phyloP scores from a whole-genome alignment of 352 stramenopile species.

The Pythium pyrilobum region DNA sequence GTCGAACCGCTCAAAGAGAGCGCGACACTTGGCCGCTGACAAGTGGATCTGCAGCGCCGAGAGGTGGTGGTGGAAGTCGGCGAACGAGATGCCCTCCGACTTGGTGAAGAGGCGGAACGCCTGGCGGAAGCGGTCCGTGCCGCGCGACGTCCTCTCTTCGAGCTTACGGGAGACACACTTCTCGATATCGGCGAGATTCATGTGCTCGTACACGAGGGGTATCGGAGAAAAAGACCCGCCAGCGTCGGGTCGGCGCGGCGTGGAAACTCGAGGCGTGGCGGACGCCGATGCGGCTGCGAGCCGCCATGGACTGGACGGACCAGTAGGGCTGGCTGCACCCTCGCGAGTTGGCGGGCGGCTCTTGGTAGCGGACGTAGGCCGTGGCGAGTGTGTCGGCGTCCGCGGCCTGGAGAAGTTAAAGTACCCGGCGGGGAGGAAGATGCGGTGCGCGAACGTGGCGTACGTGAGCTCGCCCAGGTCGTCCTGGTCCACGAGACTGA shows the following conservation, averaged over 20 bases:
- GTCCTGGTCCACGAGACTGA: conserved; percentile 56
- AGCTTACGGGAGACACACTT: conserved; percentile 53
- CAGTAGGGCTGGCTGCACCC: no score
- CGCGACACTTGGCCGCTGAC: conserved; percentile 40
- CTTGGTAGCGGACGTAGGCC: background rate
- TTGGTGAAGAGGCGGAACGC: conserved; percentile 70
- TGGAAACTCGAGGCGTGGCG: conserved; percentile 3
- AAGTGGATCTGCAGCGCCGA: conserved; percentile 55
- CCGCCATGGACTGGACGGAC: background rate
- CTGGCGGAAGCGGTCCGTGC: conserved; percentile 44
- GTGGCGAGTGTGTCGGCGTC: background rate
- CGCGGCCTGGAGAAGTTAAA: conserved; percentile 19
- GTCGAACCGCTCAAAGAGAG: conserved; percentile 66
- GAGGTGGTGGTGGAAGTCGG: conserved; percentile 53
- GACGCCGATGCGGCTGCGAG: background rate
- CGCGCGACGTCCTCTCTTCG: conserved; percentile 45
- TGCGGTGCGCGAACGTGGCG: conserved; percentile 45
- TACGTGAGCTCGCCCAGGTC: conserved; percentile 64
- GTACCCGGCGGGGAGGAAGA: conserved; percentile 44
- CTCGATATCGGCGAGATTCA: conserved; percentile 48
- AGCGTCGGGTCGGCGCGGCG: no score
- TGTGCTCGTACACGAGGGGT: conserved; percentile 38
- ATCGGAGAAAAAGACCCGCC: conserved; percentile 5
- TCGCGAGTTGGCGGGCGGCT: background rate
- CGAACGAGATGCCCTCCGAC: conserved; percentile 50